phyloP scores from a whole-genome alignment of 192 early-diverging fungal genomes.

The Coemansia brasiliensis region DNA sequence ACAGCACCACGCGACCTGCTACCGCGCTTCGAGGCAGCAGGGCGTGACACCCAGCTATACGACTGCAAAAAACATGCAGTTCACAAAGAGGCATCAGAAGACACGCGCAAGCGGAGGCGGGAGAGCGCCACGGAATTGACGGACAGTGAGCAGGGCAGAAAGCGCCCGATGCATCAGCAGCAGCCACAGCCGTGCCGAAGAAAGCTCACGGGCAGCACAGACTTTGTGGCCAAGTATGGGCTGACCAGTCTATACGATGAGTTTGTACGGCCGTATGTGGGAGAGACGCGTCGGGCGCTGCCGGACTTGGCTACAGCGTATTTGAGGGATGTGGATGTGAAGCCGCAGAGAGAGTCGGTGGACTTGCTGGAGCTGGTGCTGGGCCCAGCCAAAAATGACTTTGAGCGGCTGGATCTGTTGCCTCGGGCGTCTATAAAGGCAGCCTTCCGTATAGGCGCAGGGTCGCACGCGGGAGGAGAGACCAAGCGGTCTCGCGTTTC shows the following conservation, averaged over 20 bases:
- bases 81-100: background rate
- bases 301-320: slow-evolving; percentile 39
- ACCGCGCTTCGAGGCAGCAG: slow-evolving; percentile 26
- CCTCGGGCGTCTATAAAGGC: slow-evolving; percentile 36
- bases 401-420: slow-evolving; percentile 34
- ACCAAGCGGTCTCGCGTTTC: slow-evolving; percentile 35
- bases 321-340: slow-evolving; percentile 14
- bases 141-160: background rate
- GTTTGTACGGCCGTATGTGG: slow-evolving; percentile 43
- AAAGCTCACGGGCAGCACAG: slow-evolving; percentile 31
- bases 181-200: slow-evolving; percentile 8
- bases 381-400: slow-evolving; percentile 48
- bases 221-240: slow-evolving; percentile 41
- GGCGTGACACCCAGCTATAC: background rate
- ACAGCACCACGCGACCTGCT: slow-evolving; percentile 38
- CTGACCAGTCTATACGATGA: slow-evolving; percentile 30
- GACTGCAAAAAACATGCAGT: background rate
- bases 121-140: slow-evolving; percentile 16
- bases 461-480: slow-evolving; percentile 7
- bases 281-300: slow-evolving; percentile 12
- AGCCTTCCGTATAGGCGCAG: slow-evolving; percentile 31
- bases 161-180: background rate
- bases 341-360: background rate
- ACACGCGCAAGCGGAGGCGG: slow-evolving; percentile 13
- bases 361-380: slow-evolving; percentile 38